These are phyloP conservation scores for Xylaria intraflava DNA, from an alignment of 495 filamentous ascomycete genomes.

Conservation along the genomic window DNA sequence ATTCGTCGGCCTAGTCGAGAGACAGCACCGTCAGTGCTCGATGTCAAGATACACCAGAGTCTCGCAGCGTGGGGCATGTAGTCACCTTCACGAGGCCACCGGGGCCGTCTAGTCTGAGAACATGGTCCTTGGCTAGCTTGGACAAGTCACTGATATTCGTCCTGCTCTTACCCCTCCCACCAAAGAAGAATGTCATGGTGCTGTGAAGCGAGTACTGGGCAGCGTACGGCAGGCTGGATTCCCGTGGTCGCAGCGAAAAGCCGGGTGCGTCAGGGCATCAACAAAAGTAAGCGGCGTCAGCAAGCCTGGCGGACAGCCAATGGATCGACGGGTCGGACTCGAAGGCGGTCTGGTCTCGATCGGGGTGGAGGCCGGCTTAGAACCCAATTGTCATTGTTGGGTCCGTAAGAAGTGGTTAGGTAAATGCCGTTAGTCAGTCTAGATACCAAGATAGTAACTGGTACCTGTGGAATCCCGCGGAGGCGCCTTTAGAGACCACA, in stretches of 20 bases:
- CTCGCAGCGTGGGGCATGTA: slow-evolving; percentile 2
- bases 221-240: neutral
- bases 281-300: neutral
- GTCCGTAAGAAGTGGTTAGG: neutral
- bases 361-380: neutral
- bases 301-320: neutral
- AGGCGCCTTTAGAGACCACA: neutral
- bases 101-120: slow-evolving; percentile 48
- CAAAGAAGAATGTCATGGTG: slow-evolving; percentile 88
- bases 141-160: slow-evolving; percentile 47
- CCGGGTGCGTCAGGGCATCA: neutral
- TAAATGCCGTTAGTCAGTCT: neutral
- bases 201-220: neutral
- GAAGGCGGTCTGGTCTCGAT: neutral
- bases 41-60: slow-evolving; percentile 4
- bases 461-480: neutral
- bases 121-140: slow-evolving; percentile 49
- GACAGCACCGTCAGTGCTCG: slow-evolving; percentile 7
- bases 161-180: slow-evolving; percentile 57
- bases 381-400: neutral
- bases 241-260: neutral
- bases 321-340: neutral
- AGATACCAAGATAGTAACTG: neutral
- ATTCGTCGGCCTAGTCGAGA: slow-evolving; percentile 54
- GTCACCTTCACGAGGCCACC: slow-evolving; percentile 46